Percentiles rank a stretch among this genome's conserved stretches.
These are phyloP conservation scores for Capronia coronata DNA, from an alignment of 2,329 filamentous ascomycete species.

Conservation along the genomic window DNA sequence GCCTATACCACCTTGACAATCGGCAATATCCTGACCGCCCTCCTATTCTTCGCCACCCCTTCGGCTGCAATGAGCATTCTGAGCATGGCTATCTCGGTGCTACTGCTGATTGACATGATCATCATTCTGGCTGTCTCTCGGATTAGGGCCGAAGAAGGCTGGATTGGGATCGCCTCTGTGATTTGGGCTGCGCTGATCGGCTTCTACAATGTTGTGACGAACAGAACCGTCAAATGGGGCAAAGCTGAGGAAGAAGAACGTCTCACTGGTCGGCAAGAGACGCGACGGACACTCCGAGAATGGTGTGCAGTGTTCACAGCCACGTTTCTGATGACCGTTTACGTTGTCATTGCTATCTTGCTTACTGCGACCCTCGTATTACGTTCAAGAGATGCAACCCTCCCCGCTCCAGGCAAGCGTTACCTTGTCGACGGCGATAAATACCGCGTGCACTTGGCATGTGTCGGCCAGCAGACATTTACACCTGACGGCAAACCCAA, in stretches of 20 bases:
- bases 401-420: slow-evolving; percentile 65
- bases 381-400: slow-evolving; percentile 68
- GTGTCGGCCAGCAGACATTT: slow-evolving; percentile 63
- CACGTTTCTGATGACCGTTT: slow-evolving; percentile 62
- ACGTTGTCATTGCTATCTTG: slow-evolving; percentile 61
- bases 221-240: slow-evolving; percentile 80
- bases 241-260: slow-evolving; percentile 90
- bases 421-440: slow-evolving; percentile 77
- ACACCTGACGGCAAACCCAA: slow-evolving; percentile 49
- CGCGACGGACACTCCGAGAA: slow-evolving; percentile 70
- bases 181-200: slow-evolving; percentile 76
- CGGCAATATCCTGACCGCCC: slow-evolving; percentile 65
- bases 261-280: slow-evolving; percentile 81
- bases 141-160: slow-evolving; percentile 76
- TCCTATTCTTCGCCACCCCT: slow-evolving; percentile 83
- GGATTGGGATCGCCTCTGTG: slow-evolving; percentile 81
- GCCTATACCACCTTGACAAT: slow-evolving; percentile 73
- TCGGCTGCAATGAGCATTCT: slow-evolving; percentile 71
- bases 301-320: slow-evolving; percentile 76
- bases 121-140: slow-evolving; percentile 69
- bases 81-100: slow-evolving; percentile 58
- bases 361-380: slow-evolving; percentile 75
- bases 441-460: slow-evolving; percentile 81
- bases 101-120: slow-evolving; percentile 69
- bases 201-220: slow-evolving; percentile 70